These are phyloP conservation scores for Zygosaccharomyces pseudorouxii DNA, from an alignment of 805 yeast species.

Conservation along the genomic window DNA sequence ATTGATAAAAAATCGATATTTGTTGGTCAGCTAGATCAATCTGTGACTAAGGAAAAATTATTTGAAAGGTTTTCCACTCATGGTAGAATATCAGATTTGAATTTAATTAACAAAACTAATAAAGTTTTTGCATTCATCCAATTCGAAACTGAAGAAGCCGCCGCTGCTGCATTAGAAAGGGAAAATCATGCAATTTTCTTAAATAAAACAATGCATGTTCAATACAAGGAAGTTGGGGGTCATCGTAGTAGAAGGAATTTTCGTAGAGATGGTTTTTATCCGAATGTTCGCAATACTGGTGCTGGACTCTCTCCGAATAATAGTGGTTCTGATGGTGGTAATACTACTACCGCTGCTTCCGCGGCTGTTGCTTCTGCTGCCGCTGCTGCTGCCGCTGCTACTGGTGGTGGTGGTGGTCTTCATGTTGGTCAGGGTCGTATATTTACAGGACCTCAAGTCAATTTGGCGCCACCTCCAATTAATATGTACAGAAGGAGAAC, in stretches of 20 bases:
- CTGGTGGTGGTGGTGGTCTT: constrained; percentile 18
- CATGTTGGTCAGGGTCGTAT: constrained; percentile 17
- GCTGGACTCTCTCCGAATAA: constrained; percentile 17
- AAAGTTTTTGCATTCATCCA: constrained; percentile 69
- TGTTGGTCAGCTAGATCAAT: constrained; percentile 64
- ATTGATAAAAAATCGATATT: constrained; percentile 73
- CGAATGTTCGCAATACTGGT: constrained; percentile 9
- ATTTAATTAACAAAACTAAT: constrained; percentile 49
- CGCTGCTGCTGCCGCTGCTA: constrained; percentile 15
- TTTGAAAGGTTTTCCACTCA: constrained; percentile 57
- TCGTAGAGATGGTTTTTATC: constrained; percentile 28
- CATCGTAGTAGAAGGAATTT: constrained; percentile 21
- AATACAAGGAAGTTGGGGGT: constrained; percentile 57
- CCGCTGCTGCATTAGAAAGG: constrained; percentile 81
- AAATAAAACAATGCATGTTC: constrained; percentile 78
- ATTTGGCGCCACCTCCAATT: constrained; percentile 79
- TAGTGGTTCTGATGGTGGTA: constrained; percentile 12
- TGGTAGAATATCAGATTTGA: constrained; percentile 57
- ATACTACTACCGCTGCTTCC: constrained; percentile 7
- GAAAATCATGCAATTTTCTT: constrained; percentile 77
- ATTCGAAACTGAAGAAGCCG: constrained; percentile 60
- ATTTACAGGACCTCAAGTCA: constrained; percentile 38
- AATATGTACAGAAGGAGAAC: constrained; percentile 48
- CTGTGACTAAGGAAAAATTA: constrained; percentile 52
- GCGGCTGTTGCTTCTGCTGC: constrained; percentile 9